Evolutionary conservation across 495 filamentous ascomycete species (phyloP), one percentile per base, ranked within the genome.

Genomic region (Aspergillus heteromorphus): DNA sequence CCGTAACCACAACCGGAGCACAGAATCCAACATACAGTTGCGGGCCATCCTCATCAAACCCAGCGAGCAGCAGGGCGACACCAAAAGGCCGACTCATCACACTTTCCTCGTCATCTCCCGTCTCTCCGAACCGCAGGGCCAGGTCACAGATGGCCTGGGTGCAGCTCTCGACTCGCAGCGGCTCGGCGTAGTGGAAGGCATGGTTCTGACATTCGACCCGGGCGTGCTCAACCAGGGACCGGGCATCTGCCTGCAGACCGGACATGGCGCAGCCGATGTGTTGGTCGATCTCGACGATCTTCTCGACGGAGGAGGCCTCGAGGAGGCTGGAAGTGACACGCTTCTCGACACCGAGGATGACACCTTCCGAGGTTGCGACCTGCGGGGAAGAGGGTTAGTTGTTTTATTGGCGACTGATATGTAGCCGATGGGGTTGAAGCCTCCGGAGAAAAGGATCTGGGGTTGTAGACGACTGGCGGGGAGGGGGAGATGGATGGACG

Each of bases 211-310:
- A 88, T 78, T 97, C 95, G 60, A 98, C 93, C 54, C 93, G 91
- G 49, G 93, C 93, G 74, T 98, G 93, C 78, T 98, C 93, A 51
- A 98, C 85, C 83, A 98, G 92, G 69, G 85, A 88, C 45, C 93
- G 86, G 36, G 93, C 93, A 74, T 98, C 93, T 57, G 93, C 93
- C 75, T 98, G 93, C 54, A 98, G 80, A 17, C 93, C 93, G 53
- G 85, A 90, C 95, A 97, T 98, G 73, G 93, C 95, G 76, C 93
- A 97, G 48, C 93, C 93, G 62, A 98, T 95, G 78, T 98, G 93
- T 58, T 86, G 83, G 78, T 98, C 93, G 75, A 98, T 97, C 69
- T 97, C 92, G 66, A 98, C 93, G 60, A 98, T 97, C 80, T 98
- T 98, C 73, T 98, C 93, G 62, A 98, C 93, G 34, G 91, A 96